Conservation (phyloP, 192 early-diverging fungal species). For the Podila clonocystis region DNA sequence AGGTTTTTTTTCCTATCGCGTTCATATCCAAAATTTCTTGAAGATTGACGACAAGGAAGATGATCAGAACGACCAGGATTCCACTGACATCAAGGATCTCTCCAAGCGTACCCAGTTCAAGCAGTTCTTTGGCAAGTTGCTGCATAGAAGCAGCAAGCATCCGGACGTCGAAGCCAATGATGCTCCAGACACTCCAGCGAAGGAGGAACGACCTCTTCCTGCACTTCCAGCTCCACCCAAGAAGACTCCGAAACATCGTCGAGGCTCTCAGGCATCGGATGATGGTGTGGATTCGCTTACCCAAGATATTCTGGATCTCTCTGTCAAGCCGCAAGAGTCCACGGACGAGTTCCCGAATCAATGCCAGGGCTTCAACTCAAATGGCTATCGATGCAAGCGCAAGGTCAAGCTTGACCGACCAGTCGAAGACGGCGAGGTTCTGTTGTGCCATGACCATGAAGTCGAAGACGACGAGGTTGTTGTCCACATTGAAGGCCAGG, state of each 20-base stretch:
- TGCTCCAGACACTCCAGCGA: neutral
- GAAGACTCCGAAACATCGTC: neutral
- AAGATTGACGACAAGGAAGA: slow-evolving; percentile 4
- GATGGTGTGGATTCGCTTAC: slow-evolving; percentile 21
- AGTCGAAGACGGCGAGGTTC: slow-evolving; percentile 30
- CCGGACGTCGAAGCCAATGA: neutral
- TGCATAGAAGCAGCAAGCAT: neutral
- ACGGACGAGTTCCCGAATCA: slow-evolving; percentile 39
- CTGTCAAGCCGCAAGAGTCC: slow-evolving; percentile 11
- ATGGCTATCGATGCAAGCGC: slow-evolving; percentile 45
- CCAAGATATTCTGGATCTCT: slow-evolving; percentile 11
- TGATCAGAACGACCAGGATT: slow-evolving; percentile 4
- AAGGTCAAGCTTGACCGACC: slow-evolving; percentile 46
- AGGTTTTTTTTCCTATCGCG: slow-evolving; percentile 29
- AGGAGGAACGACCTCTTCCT: slow-evolving; percentile 17
- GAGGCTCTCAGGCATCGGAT: slow-evolving; percentile 3
- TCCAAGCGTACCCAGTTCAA: neutral
- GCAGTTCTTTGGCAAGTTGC: neutral
- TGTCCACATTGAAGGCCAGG: slow-evolving; percentile 49
- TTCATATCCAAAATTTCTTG: slow-evolving; percentile 25
- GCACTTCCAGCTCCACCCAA: slow-evolving; percentile 8
- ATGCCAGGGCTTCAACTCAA: slow-evolving; percentile 43
- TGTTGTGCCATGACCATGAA: slow-evolving; percentile 48
- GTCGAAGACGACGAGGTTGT: slow-evolving; percentile 51
- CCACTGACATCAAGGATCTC: slow-evolving; percentile 11